phyloP scores from a whole-genome alignment of 2,329 filamentous ascomycete species.

The Pyrenochaeta sp. region DNA sequence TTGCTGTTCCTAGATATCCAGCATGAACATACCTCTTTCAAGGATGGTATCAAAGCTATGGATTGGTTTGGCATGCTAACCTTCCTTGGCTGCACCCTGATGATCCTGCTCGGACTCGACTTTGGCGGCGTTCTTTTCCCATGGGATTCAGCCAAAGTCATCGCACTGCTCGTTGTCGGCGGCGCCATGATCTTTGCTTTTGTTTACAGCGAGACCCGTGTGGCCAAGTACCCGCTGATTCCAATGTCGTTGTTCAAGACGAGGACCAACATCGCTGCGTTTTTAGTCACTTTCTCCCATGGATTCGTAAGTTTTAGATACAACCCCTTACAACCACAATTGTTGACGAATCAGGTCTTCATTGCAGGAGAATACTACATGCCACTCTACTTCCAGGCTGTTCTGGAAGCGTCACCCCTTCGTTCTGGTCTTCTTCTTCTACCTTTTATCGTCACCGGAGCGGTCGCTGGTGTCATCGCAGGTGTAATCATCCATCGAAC shows the following conservation, averaged over 20 bases:
- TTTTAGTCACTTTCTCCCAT: constrained; percentile 59
- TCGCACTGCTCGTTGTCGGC: constrained; percentile 63
- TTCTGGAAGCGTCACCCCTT: constrained; percentile 66
- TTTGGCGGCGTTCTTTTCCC: constrained; percentile 62
- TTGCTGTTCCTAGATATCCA: constrained; percentile 63
- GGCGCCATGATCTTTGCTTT: constrained; percentile 59
- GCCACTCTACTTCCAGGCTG: constrained; percentile 76
- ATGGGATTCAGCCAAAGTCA: constrained; percentile 63
- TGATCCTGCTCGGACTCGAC: constrained; percentile 62
- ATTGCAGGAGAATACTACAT: constrained; percentile 73
- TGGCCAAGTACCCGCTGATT: constrained; percentile 73
- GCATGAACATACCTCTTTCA: constrained; percentile 60
- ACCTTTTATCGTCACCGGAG: constrained; percentile 61
- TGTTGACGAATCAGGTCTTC: constrained; percentile 27
- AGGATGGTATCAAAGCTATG: constrained; percentile 58
- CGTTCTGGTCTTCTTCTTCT: constrained; percentile 68
- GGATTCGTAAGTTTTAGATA: constrained; percentile 53
- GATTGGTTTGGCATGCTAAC: constrained; percentile 63
- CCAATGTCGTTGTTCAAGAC: constrained; percentile 68
- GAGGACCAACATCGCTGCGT: constrained; percentile 63
- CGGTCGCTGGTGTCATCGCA: constrained; percentile 53
- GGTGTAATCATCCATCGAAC: constrained; percentile 58
- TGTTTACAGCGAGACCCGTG: constrained; percentile 67
- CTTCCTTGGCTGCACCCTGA: constrained; percentile 59
- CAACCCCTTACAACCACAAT: too few relatives aligned